Conservation (phyloP, 2,329 filamentous ascomycete genomes). For the Trichoderma aggressivum region DNA sequence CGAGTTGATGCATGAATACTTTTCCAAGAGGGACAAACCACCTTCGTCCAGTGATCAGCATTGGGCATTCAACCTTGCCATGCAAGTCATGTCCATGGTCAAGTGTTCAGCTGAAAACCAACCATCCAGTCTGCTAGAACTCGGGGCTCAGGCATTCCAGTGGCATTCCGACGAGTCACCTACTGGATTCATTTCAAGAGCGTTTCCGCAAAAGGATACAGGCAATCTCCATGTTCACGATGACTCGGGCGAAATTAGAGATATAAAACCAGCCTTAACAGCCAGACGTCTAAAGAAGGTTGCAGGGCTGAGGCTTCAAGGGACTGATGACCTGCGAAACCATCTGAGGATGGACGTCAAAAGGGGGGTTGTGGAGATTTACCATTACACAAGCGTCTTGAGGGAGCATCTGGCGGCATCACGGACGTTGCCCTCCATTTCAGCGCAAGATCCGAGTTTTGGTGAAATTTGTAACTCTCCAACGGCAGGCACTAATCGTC, state of each 20-base stretch:
- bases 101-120: not conserved
- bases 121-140: not conserved
- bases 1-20: not conserved
- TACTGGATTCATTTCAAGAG: not conserved
- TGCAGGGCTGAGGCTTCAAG: not conserved
- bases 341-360: not conserved
- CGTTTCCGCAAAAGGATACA: not conserved
- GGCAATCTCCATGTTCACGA: not conserved
- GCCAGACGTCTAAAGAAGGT: not conserved
- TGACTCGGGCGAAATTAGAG: not conserved
- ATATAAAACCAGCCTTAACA: not conserved
- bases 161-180: not conserved
- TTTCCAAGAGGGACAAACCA: not conserved
- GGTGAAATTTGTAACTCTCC: fast-evolving
- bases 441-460: not conserved
- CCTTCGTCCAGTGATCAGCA: not conserved
- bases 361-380: not conserved
- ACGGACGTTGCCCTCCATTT: not conserved
- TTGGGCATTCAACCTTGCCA: not conserved
- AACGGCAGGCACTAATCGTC: not conserved
- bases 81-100: not conserved
- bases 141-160: not conserved
- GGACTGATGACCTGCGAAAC: not conserved
- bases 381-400: not conserved
- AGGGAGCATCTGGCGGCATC: not conserved